These are phyloP conservation scores for Neltuma alba DNA, from an alignment of 306 rosid genomes.

Conservation along the genomic window DNA sequence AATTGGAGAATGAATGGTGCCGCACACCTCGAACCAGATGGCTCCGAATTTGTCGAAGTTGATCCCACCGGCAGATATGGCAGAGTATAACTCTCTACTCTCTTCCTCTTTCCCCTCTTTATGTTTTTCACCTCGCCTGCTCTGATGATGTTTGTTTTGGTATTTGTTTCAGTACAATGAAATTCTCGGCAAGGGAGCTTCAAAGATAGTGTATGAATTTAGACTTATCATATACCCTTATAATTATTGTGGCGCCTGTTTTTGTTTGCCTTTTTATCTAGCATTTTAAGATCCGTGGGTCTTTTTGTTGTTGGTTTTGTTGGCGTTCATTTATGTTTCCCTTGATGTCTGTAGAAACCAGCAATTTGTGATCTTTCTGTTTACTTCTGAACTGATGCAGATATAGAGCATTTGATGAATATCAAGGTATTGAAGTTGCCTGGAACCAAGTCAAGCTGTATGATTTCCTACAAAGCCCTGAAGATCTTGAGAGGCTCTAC, in stretches of 20 bases:
- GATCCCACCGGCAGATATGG: slow-evolving; percentile 99
- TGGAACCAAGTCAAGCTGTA: slow-evolving; percentile 94
- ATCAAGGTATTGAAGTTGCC: slow-evolving; percentile 97
- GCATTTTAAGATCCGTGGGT: background rate
- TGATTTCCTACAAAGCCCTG: slow-evolving; percentile 90
- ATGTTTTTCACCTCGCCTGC: background rate
- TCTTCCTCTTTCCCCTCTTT: slow-evolving; percentile 10
- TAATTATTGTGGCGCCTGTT: slow-evolving; percentile 5
- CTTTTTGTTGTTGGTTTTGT: background rate
- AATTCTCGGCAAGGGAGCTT: slow-evolving; percentile 97
- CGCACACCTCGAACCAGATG: slow-evolving; percentile 56
- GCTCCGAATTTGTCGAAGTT: slow-evolving; percentile 75
- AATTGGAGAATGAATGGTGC: slow-evolving; percentile 59
- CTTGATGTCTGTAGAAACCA: slow-evolving; percentile 26
- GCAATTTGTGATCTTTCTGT: slow-evolving; percentile 8
- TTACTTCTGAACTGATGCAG: slow-evolving; percentile 46
- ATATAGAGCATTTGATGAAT: slow-evolving; percentile 93
- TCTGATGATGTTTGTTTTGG: slow-evolving; percentile 31
- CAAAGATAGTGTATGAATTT: slow-evolving; percentile 83
- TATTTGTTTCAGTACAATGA: slow-evolving; percentile 76
- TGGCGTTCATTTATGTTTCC: slow-evolving; percentile 19
- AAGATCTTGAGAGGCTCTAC: slow-evolving; percentile 95
- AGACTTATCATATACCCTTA: slow-evolving; percentile 17
- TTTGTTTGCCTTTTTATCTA: background rate
- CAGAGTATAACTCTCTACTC: slow-evolving; percentile 56